Evolutionary conservation across 140 eudicot genomes (phyloP), one percentile per base, ranked within the genome.

Genomic region (Ambrosia hybrid): DNA sequence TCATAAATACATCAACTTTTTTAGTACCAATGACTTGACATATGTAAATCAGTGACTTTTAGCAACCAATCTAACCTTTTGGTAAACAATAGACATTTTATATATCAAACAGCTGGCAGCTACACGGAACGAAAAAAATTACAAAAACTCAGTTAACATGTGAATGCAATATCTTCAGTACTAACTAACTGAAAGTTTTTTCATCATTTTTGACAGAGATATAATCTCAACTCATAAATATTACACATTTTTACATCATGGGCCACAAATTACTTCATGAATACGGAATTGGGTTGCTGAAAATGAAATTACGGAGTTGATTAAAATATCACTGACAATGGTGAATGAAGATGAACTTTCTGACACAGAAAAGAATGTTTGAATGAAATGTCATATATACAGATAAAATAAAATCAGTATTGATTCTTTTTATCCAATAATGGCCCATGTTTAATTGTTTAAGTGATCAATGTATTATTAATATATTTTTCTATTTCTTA

Each of bases 1-100:
- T 65, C 78, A 78, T 78, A 72, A 78, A 72, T 65, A 78, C 70
- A 72, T 48, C 65, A 37, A 46, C 57, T 65, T 78, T 66, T 66
- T 11, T 36, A 21, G 8, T 12, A 64, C 17, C 55, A 62, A 9
- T 73, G 51, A 61, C 78, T 60, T 60, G 16, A 33, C n/a, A 58
- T 3, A 5, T 33, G 45, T 60, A 60, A 34, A 11, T 60, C 46
- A 62, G 5, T 62, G 49, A 37, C 38, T 36, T 10, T 46, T 63
- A 37, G 12, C 68, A 63, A 37, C 68, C 68, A 62, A 62, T 62
- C 34, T 60, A 1, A 7, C 9, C 9, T 17, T 57, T 57, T 57
- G 5, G 13, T 3, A 57, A 57, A 57, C 3, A 16, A 8, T 57
- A 2, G 12, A 61, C 72, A 69, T 58, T 45, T 15, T 6, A 30